A percentile compares a stretch with the other conserved stretches of the same genome.
Evolutionary conservation across 768 basidiomycete genomes (phyloP).

Genomic region (Trametopsis cervina): DNA sequence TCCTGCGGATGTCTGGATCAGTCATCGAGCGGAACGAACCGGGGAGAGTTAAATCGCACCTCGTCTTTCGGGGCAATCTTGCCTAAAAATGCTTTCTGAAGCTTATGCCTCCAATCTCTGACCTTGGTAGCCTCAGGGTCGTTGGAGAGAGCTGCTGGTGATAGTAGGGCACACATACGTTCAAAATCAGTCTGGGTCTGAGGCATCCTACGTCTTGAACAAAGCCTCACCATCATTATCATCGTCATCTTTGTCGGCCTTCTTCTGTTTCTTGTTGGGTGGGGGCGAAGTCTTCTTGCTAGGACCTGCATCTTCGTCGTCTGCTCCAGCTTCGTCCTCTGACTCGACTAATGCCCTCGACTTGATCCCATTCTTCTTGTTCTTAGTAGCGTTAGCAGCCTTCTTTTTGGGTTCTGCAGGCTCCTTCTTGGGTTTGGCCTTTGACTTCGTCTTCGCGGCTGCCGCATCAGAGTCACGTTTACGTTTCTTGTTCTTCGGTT

Average conservation of each 20-base stretch:
- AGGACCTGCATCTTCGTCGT: slow-evolving; percentile 37
- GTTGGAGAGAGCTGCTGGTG: slow-evolving; percentile 34
- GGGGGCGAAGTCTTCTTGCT: slow-evolving; percentile 53
- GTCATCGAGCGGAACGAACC: slow-evolving; percentile 3
- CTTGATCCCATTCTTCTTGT: slow-evolving; percentile 53
- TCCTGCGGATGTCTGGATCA: slow-evolving; percentile 40
- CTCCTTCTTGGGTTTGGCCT: slow-evolving; percentile 40
- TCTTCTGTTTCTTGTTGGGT: slow-evolving; percentile 56
- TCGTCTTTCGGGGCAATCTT: slow-evolving; percentile 59
- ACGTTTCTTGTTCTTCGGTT: slow-evolving; percentile 43
- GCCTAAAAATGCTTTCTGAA: slow-evolving; percentile 82
- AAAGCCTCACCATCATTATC: slow-evolving; percentile 49
- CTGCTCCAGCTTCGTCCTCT: slow-evolving; percentile 41
- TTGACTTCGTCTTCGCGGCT: slow-evolving; percentile 33
- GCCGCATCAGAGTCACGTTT: slow-evolving; percentile 57
- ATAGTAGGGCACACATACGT: not conserved
- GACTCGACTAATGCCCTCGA: slow-evolving; percentile 61
- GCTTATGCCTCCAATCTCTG: slow-evolving; percentile 86
- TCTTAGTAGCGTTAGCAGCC: slow-evolving; percentile 27
- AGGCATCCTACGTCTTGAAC: not conserved
- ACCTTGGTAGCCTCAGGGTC: slow-evolving; percentile 69
- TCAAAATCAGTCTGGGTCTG: not conserved
- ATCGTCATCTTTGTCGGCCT: slow-evolving; percentile 48
- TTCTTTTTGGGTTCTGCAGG: slow-evolving; percentile 32
- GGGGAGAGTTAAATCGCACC: slow-evolving; percentile 31